A percentile compares a stretch with the other conserved stretches of the same genome.
Conservation (phyloP, 169 alveolate genomes). For the Fabrea salina region DNA sequence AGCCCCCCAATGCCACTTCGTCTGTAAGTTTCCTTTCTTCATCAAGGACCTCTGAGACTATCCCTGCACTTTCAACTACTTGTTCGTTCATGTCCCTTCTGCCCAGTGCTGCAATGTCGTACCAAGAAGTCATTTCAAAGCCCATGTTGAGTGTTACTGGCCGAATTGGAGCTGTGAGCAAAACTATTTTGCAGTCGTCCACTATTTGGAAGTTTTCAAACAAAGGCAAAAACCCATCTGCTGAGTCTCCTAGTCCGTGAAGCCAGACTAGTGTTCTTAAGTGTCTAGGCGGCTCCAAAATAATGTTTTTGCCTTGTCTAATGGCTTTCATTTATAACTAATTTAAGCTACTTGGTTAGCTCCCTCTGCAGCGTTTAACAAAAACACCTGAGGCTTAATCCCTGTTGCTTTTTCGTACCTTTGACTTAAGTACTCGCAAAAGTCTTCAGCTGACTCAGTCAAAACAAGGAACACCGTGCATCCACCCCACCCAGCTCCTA, state of each 20-base stretch:
- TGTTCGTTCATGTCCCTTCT: not conserved
- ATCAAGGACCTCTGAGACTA: slow-evolving; percentile 1
- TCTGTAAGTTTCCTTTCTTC: slow-evolving; percentile 47
- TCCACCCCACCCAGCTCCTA: slow-evolving; percentile 92
- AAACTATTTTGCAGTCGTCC: slow-evolving; percentile 52
- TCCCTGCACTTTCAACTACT: slow-evolving; percentile 34
- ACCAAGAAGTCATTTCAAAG: slow-evolving; percentile 57
- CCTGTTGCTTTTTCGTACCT: too few species aligned
- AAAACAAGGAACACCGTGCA: slow-evolving; percentile 73
- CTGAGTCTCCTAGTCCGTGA: slow-evolving; percentile 76
- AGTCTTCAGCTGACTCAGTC: slow-evolving; percentile 31
- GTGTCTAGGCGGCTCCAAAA: slow-evolving; percentile 42
- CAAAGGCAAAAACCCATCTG: slow-evolving; percentile 53
- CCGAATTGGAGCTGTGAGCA: slow-evolving; percentile 62
- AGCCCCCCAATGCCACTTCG: slow-evolving; percentile 70
- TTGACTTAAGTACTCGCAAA: too few species aligned
- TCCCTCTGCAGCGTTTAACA: too few species aligned
- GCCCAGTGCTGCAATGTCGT: slow-evolving; percentile 37
- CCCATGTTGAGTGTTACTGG: slow-evolving; percentile 47
- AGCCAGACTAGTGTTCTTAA: slow-evolving; percentile 61
- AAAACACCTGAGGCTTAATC: too few species aligned
- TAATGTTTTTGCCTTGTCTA: slow-evolving; percentile 20
- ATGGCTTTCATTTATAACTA: not conserved
- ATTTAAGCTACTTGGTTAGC: not conserved
- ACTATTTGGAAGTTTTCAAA: slow-evolving; percentile 40